Base-by-base conservation (phyloP, 352 stramenopile species). In the Pythium chondricola region DNA sequence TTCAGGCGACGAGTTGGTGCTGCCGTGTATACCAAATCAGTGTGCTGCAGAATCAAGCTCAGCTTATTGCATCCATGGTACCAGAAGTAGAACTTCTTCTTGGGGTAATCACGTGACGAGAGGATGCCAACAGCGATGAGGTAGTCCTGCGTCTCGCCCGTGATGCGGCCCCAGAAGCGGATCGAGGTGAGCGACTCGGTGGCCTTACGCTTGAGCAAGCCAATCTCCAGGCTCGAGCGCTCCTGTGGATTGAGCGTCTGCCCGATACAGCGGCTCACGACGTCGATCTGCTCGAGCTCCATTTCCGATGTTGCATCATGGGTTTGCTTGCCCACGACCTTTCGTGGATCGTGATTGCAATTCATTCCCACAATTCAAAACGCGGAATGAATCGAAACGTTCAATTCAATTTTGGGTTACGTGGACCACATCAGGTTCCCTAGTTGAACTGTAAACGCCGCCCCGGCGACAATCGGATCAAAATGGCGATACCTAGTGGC, bases 51-150 rank as follows among this genome's bases (percentile, higher is more conserved):
- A 14, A 54, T n/a, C 14, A 18, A 45, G 16, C n/a, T n/a, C 14
- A 54, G 35, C 18, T 21, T 29, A 20, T 33, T 0, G 27, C 20
- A 10, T 7, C 16, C 22, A 42, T 44, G 36, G 25, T 61, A 87
- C 77, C 75, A 92, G 30, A 89, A 92, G 75, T 88, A 91, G 29
- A 88, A 92, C 35, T 92, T 92, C 52, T 89, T 92, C 53, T 71
- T 83, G 13, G 75, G 77, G 30, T 83, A 86, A 46, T 83, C 72
- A 18, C 83, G 76, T n/a, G 52, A 63, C 0, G 71, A 43, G 18
- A 88, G 56, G 9, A 85, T 47, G 6, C 67, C 80, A 21, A 88
- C 74, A 2, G 65, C 71, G 49, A 89, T 45, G 45, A 89, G 52
- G 37, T 89, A 92, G 51, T 92, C 76, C 29, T 71, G 57, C n/a